These are phyloP conservation scores for Aureobasidium sp. DNA, from an alignment of 2,329 filamentous ascomycete genomes.

Conservation along the genomic window DNA sequence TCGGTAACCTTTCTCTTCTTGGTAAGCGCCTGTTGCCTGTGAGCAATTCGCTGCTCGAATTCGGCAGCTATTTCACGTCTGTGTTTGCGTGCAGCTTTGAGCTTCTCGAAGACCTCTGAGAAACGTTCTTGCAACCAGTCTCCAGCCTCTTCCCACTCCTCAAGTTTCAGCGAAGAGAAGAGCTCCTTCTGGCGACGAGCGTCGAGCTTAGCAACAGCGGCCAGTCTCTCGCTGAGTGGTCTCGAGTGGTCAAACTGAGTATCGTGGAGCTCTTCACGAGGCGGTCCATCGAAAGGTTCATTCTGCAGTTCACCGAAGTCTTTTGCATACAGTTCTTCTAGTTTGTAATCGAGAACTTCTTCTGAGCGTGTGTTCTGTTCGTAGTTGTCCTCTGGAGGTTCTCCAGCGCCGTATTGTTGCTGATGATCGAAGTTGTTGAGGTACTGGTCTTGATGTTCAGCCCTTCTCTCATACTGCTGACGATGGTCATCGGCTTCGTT, in stretches of 20 bases:
- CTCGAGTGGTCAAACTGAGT: neutral
- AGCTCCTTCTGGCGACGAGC: conserved; percentile 39
- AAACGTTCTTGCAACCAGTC: conserved; percentile 54
- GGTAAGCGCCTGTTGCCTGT: conserved; percentile 45
- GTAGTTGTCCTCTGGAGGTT: neutral
- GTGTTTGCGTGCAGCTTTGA: conserved; percentile 46
- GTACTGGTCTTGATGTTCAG: neutral
- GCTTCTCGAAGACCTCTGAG: conserved; percentile 41
- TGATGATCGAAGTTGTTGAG: neutral
- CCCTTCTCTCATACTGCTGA: neutral
- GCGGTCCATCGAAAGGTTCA: conserved; percentile 17
- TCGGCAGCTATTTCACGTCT: conserved; percentile 46
- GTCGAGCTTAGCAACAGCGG: conserved; percentile 9
- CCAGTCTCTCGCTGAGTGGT: conserved; percentile 22
- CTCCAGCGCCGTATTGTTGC: neutral
- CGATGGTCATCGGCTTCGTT: neutral
- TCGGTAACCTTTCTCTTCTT: conserved; percentile 44
- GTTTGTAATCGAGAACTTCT: conserved; percentile 24
- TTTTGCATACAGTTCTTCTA: conserved; percentile 23
- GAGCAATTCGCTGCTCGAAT: conserved; percentile 52
- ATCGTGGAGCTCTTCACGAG: neutral
- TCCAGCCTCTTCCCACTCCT: conserved; percentile 56
- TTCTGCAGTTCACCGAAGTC: conserved; percentile 23
- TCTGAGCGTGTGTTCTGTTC: neutral
- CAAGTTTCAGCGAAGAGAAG: conserved; percentile 45